These are phyloP conservation scores for Coniochaeta sp. DNA, from an alignment of 2,329 filamentous ascomycete species.

Conservation along the genomic window DNA sequence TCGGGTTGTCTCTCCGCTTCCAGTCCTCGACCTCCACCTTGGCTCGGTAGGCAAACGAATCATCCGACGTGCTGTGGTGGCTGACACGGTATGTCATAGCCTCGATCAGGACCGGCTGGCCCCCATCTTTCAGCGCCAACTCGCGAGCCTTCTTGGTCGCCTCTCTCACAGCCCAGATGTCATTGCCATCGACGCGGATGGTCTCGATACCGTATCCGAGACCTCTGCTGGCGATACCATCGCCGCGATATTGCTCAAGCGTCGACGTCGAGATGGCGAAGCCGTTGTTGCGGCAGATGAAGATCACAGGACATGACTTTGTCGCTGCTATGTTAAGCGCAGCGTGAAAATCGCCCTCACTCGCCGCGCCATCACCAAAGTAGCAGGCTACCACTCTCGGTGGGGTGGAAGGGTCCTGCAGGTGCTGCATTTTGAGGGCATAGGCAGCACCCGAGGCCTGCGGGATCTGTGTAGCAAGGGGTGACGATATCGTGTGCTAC, in stretches of 20 bases:
- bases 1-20: constrained; percentile 45
- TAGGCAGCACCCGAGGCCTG: constrained; percentile 74
- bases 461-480: constrained; percentile 72
- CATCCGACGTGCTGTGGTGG: constrained; percentile 90
- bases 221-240: constrained; percentile 71
- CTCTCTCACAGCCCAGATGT: constrained; percentile 69
- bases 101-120: constrained; percentile 79
- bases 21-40: constrained; percentile 87
- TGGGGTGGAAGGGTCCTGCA: constrained; percentile 52
- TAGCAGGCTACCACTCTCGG: constrained; percentile 65
- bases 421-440: constrained; percentile 65
- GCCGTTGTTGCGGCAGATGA: constrained; percentile 78
- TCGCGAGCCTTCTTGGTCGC: constrained; percentile 63
- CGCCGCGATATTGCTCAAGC: constrained; percentile 73
- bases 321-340: constrained; percentile 77
- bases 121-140: constrained; percentile 73
- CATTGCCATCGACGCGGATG: constrained; percentile 74
- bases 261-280: constrained; percentile 76
- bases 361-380: constrained; percentile 75
- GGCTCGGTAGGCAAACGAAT: constrained; percentile 92
- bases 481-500: constrained; percentile 69
- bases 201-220: constrained; percentile 80
- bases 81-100: constrained; percentile 98
- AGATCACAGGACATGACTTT: constrained; percentile 65
- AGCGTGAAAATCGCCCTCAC: constrained; percentile 76